These are phyloP conservation scores for Aspergillus ibericus DNA, from an alignment of 2,329 filamentous ascomycete genomes.

Conservation along the genomic window DNA sequence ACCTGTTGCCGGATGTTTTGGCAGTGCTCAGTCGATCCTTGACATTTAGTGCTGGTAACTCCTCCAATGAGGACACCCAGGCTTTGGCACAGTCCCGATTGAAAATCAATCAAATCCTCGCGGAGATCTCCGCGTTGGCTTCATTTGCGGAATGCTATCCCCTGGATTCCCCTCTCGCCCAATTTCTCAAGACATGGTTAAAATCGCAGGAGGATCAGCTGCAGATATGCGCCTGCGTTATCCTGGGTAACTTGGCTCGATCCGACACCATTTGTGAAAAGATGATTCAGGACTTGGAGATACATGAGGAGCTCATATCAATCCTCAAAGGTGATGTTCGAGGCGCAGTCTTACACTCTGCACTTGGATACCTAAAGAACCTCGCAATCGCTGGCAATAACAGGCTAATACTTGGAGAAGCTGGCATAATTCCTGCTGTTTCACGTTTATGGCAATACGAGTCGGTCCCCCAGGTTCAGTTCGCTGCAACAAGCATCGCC, in stretches of 20 bases:
- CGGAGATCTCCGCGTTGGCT: constrained; percentile 42
- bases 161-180: constrained; percentile 37
- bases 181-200: constrained; percentile 44
- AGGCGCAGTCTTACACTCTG: constrained; percentile 45
- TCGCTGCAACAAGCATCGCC: constrained; percentile 43
- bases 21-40: constrained; percentile 35
- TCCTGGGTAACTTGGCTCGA: constrained; percentile 50
- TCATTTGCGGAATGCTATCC: constrained; percentile 42
- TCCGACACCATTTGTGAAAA: constrained; percentile 44
- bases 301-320: constrained; percentile 43
- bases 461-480: constrained; percentile 47
- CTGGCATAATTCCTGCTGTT: constrained; percentile 41
- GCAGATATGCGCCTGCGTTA: constrained; percentile 48
- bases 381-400: constrained; percentile 48
- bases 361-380: constrained; percentile 50
- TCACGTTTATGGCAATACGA: constrained; percentile 43
- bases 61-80: constrained; percentile 36
- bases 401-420: constrained; percentile 37
- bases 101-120: constrained; percentile 43
- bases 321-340: constrained; percentile 41
- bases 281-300: constrained; percentile 41
- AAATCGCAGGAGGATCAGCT: constrained; percentile 42
- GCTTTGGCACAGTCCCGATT: constrained; percentile 36
- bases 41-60: constrained; percentile 24
- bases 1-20: constrained; percentile 34